phyloP scores from a whole-genome alignment of 2,329 filamentous ascomycete species.

The Aspergillus latus region DNA sequence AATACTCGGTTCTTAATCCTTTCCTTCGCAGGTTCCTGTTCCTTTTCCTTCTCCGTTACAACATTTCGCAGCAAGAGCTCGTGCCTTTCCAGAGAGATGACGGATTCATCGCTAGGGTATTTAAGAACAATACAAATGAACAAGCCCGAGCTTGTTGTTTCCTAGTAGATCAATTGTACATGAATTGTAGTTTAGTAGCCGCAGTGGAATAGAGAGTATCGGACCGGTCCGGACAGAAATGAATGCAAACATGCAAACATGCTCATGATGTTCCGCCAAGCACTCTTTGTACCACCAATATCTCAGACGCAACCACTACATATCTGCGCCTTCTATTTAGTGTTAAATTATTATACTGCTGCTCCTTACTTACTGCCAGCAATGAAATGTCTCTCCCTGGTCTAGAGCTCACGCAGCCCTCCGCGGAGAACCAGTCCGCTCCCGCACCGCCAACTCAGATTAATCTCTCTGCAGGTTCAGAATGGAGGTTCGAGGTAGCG shows the following conservation, averaged over 20 bases:
- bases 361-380: conserved; percentile 5
- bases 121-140: conserved; percentile 11
- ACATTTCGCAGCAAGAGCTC: conserved; percentile 11
- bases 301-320: neutral
- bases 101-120: conserved; percentile 12
- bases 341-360: neutral
- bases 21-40: conserved; percentile 15
- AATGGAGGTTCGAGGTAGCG: conserved; percentile 77
- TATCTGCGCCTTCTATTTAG: neutral
- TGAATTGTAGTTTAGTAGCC: neutral
- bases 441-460: conserved; percentile 47
- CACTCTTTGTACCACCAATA: neutral
- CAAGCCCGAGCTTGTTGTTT: neutral
- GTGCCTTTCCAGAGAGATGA: conserved; percentile 10
- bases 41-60: conserved; percentile 9
- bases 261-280: conserved; percentile 16
- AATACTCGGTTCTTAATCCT: conserved; percentile 24
- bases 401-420: conserved; percentile 65
- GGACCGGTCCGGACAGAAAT: neutral
- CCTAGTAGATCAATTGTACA: neutral
- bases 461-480: conserved; percentile 63
- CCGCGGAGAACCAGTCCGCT: conserved; percentile 48
- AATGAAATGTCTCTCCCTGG: conserved; percentile 70
- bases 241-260: conserved; percentile 26
- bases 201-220: neutral